Evolutionary conservation across 176 grass and related monocot species (phyloP), one percentile per base, ranked within the genome.

Genomic region (Musa beccarii): DNA sequence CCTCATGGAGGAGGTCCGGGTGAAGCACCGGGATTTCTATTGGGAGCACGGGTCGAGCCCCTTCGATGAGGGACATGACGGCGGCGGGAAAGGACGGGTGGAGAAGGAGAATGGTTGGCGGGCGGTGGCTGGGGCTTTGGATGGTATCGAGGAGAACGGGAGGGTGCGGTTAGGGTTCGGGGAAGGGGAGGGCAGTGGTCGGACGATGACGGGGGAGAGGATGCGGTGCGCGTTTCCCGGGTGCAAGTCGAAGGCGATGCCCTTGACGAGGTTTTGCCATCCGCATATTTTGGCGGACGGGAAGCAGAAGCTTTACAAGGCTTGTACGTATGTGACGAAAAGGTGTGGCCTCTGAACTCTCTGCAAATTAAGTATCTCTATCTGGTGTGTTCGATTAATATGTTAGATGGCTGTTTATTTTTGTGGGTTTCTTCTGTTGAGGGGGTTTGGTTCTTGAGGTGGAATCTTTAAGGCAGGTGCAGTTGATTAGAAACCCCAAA

Each of bases 231-330:
- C 80, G 2, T 95, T 88, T 74, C n/a, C 86, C 0, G 96, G 88
- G 0, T 99, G 96, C 69, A 99, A 92, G 87, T 59, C 90, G 64
- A 86, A 89, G 85, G 86, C 96, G 43, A 99, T 99, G 96, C 77
- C 88, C 20, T 84, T 93, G 79, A 83, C 91, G 8, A 85, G 50
- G 72, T 99, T 63, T 69, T 99, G 96, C 19, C 90, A 94, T 81
- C 75, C 75, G 49, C 96, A 99, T 85, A 92, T 99, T 53, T 85
- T 99, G 25, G 83, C 76, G 0, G 91, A 99, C 65, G 79, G 43
- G 1, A 87, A 83, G 11, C 95, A 99, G 88, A 78, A 49, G 63
- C 90, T 99, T 2, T 99, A 99, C 78, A 94, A 92, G 64, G 75
- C 86, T n/a, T 99, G 95, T 80, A 81, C 71, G 7, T 87, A 75